Percentiles rank a stretch among this genome's conserved stretches.
These are phyloP conservation scores for Cutaneotrichosporon sp. DNA, from an alignment of 1,284 basidiomycete genomes.

Conservation along the genomic window DNA sequence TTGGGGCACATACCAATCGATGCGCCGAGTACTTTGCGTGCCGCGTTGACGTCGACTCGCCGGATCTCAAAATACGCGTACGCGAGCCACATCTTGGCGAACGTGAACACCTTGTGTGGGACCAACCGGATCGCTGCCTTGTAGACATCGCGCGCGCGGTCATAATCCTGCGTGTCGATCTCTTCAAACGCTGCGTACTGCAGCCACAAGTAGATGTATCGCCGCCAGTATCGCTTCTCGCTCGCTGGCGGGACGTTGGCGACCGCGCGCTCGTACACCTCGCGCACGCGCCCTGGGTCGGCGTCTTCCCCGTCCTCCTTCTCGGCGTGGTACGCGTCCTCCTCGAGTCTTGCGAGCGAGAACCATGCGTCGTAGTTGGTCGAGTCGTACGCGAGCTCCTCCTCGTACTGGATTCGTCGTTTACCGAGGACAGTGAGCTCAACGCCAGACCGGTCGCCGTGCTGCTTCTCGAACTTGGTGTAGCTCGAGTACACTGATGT, in stretches of 20 bases:
- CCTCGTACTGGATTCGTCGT: slow-evolving; percentile 94
- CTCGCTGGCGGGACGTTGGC: slow-evolving; percentile 82
- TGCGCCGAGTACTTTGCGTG: slow-evolving; percentile 84
- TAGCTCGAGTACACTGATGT: slow-evolving; percentile 71
- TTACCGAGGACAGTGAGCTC: slow-evolving; percentile 95
- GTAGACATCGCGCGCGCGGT: slow-evolving; percentile 84
- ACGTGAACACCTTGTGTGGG: slow-evolving; percentile 95
- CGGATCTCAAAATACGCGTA: slow-evolving; percentile 92
- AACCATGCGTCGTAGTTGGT: slow-evolving; percentile 99
- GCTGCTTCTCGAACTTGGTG: slow-evolving; percentile 98
- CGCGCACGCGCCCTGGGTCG: slow-evolving; percentile 66
- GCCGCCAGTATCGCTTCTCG: slow-evolving; percentile 70
- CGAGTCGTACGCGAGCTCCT: slow-evolving; percentile 81
- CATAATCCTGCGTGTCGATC: slow-evolving; percentile 86
- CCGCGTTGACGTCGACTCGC: slow-evolving; percentile 74
- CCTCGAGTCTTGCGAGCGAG: slow-evolving; percentile 90
- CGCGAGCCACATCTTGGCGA: slow-evolving; percentile 90
- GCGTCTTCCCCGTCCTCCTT: slow-evolving; percentile 70
- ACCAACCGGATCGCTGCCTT: slow-evolving; percentile 84
- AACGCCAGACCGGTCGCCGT: slow-evolving; percentile 81
- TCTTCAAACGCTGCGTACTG: slow-evolving; percentile 98
- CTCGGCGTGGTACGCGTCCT: slow-evolving; percentile 74
- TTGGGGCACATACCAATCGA: slow-evolving; percentile 96
- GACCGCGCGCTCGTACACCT: slow-evolving; percentile 96
- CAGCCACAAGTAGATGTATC: slow-evolving; percentile 88